phyloP scores from a whole-genome alignment of 768 basidiomycete genomes.

The Harrya chromipes region DNA sequence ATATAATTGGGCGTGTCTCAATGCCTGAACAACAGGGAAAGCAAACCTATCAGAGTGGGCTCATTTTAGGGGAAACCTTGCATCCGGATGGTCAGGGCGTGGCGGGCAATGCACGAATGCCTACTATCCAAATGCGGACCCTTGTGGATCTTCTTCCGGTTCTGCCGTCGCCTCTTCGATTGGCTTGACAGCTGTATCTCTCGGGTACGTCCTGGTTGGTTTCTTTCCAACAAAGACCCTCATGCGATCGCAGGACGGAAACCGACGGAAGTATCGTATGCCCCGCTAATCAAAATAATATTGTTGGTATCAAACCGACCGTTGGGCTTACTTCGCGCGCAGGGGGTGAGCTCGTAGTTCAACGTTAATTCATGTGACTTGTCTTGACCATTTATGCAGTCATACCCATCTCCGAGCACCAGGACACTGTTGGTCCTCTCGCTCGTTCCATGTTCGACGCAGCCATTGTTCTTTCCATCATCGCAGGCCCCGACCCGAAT shows the following conservation, averaged over 20 bases:
- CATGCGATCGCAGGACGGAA: constrained; percentile 32
- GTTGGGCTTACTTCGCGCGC: constrained; percentile 58
- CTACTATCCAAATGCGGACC: constrained; percentile 49
- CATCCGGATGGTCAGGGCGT: constrained; percentile 58
- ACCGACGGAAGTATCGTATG: constrained; percentile 56
- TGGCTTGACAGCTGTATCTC: constrained; percentile 45
- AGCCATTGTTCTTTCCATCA: constrained; percentile 52
- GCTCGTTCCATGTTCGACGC: constrained; percentile 52
- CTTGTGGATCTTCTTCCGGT: constrained; percentile 58
- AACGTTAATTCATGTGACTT: background rate
- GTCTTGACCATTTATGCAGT: constrained; percentile 32
- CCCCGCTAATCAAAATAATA: constrained; percentile 49
- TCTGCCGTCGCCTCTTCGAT: constrained; percentile 54
- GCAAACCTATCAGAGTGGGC: constrained; percentile 56
- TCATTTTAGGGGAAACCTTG: constrained; percentile 42
- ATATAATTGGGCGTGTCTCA: background rate
- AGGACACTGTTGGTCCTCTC: constrained; percentile 60
- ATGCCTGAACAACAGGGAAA: constrained; percentile 37
- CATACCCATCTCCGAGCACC: constrained; percentile 53
- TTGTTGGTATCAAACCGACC: constrained; percentile 60
- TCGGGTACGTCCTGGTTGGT: constrained; percentile 30
- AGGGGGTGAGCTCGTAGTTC: constrained; percentile 39
- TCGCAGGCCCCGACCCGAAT: constrained; percentile 52
- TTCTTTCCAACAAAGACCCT: background rate
- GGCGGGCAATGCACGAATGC: constrained; percentile 49